Percentiles rank a stretch among this genome's conserved stretches.
These are phyloP conservation scores for Fusarium guadeloupense DNA, from an alignment of 2,329 filamentous ascomycete genomes.

Conservation along the genomic window DNA sequence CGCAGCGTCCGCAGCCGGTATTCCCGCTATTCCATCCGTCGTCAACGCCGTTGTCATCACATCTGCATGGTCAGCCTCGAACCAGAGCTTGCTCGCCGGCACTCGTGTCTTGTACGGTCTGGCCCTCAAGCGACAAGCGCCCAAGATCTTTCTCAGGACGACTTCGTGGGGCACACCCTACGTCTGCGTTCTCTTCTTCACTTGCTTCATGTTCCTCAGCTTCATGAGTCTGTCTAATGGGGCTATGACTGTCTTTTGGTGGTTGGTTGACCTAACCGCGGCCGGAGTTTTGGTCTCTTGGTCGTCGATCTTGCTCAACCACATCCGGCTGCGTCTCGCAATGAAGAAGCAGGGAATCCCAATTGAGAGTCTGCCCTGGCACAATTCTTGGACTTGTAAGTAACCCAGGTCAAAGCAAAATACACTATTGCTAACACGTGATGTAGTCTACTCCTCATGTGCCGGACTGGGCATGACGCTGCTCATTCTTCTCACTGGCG, in stretches of 20 bases:
- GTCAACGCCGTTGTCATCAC: slow-evolving; percentile 82
- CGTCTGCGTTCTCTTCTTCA: slow-evolving; percentile 63
- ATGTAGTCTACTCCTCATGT: slow-evolving; percentile 68
- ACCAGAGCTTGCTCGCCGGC: slow-evolving; percentile 69
- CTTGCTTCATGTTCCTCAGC: slow-evolving; percentile 64
- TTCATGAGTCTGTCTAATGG: slow-evolving; percentile 66
- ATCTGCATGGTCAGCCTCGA: slow-evolving; percentile 74
- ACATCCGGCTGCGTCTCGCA: slow-evolving; percentile 64
- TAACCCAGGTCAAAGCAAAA: not conserved
- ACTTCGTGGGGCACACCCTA: slow-evolving; percentile 71
- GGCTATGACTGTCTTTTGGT: slow-evolving; percentile 72
- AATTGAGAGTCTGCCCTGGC: slow-evolving; percentile 64
- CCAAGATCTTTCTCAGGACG: slow-evolving; percentile 66
- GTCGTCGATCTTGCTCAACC: slow-evolving; percentile 67
- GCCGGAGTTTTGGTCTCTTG: slow-evolving; percentile 72
- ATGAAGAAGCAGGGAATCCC: slow-evolving; percentile 65
- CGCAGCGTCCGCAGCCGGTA: slow-evolving; percentile 72
- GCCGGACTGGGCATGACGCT: slow-evolving; percentile 67
- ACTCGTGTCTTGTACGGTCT: slow-evolving; percentile 68
- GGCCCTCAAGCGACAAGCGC: slow-evolving; percentile 67
- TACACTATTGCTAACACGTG: not conserved
- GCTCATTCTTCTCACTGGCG: slow-evolving; percentile 74
- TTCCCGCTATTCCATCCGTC: slow-evolving; percentile 73
- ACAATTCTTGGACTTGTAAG: slow-evolving; percentile 70
- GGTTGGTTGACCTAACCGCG: slow-evolving; percentile 69